Evolutionary conservation across 139 green algal genomes (phyloP).

Genomic region (Zygnema cylindricum): DNA sequence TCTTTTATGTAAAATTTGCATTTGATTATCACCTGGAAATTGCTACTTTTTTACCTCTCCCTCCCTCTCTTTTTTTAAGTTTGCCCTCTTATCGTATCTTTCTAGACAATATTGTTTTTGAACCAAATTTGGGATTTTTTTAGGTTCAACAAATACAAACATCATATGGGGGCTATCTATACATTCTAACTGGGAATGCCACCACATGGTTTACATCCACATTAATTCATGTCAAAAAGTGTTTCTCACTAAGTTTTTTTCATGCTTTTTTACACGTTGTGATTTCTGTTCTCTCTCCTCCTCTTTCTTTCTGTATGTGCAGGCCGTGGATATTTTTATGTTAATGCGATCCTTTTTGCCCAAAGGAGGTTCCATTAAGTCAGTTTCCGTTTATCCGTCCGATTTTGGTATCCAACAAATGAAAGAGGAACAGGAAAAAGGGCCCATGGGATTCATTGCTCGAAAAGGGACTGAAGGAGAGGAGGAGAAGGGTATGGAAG

Average conservation of each 20-base stretch:
- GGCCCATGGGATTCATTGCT: slow-evolving; percentile 66
- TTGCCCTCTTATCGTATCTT: neutral
- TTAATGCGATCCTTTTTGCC: slow-evolving; percentile 83
- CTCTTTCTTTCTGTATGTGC: slow-evolving; percentile 3
- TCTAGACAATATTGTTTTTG: neutral
- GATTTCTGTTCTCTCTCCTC: neutral
- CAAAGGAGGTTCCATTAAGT: slow-evolving; percentile 60
- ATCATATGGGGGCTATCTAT: no score
- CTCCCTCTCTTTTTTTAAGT: neutral
- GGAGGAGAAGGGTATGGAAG: slow-evolving; percentile 45
- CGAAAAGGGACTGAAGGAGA: slow-evolving; percentile 63
- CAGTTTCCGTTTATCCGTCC: slow-evolving; percentile 89
- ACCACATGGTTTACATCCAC: no score
- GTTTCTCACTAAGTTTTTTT: neutral
- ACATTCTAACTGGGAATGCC: no score
- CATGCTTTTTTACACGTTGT: neutral
- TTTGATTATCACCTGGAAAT: no score
- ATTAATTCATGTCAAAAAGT: no score
- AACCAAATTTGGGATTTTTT: no score
- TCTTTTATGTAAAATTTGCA: no score
- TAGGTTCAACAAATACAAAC: no score
- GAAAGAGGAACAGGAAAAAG: slow-evolving; percentile 78
- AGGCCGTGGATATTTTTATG: slow-evolving; percentile 81
- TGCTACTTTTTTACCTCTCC: no score
- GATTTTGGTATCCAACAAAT: slow-evolving; percentile 92